Evolutionary conservation across 177 flowering plant species (phyloP).

Genomic region (Vitis hybrid): DNA sequence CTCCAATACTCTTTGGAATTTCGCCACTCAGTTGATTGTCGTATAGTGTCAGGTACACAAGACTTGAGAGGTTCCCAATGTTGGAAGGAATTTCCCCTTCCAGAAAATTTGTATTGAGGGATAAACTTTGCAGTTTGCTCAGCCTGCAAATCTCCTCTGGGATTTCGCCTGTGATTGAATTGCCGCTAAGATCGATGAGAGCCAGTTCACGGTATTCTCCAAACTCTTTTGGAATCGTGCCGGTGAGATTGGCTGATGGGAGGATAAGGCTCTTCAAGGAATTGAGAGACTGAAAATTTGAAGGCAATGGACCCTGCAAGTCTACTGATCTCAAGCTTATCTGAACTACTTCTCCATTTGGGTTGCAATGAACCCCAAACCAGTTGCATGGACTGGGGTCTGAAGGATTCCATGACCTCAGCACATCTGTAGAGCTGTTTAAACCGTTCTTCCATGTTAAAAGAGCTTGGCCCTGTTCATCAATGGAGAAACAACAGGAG

Average conservation of each 20-base stretch:
- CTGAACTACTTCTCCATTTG: conserved; percentile 38
- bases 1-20: conserved; percentile 64
- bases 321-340: conserved; percentile 51
- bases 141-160: conserved; percentile 65
- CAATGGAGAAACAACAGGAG: conserved; percentile 42
- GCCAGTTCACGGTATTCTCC: conserved; percentile 54
- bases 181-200: conserved; percentile 56
- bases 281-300: conserved; percentile 57
- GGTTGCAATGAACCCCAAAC: conserved; percentile 66
- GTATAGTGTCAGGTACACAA: conserved; percentile 42
- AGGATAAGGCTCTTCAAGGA: conserved; percentile 50
- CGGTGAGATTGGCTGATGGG: conserved; percentile 64
- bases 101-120: conserved; percentile 54
- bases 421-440: conserved; percentile 38
- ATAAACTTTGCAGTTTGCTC: conserved; percentile 40
- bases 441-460: conserved; percentile 63
- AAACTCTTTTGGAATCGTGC: conserved; percentile 57
- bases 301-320: conserved; percentile 69
- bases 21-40: conserved; percentile 67
- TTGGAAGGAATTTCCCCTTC: conserved; percentile 56
- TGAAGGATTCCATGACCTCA: conserved; percentile 55
- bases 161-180: conserved; percentile 64
- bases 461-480: conserved; percentile 68
- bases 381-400: conserved; percentile 63
- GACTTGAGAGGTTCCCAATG: conserved; percentile 58